Base-by-base conservation (phyloP, 371 early-diverging fungal species). In the Circinella minor region DNA sequence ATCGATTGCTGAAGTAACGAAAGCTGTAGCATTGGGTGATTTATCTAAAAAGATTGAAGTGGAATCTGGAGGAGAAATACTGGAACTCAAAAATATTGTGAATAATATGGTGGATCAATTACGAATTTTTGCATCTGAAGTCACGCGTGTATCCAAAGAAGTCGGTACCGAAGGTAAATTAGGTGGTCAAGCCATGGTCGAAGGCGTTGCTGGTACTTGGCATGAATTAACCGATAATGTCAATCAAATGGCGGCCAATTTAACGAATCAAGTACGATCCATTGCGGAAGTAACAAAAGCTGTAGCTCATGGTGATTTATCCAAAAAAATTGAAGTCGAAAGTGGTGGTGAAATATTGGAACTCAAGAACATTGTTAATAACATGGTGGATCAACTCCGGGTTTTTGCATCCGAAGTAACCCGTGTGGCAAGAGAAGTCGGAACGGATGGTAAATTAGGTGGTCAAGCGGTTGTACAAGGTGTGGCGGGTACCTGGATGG, bases 351-450 rank as follows among this genome's bases (percentile, higher is more conserved):
- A 90, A 74, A 89, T 89, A 84, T 86, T 87, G 55, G 65, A 65
- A 51, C 81, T 89, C 61, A 88, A 89, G 72, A 85, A 87, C 55
- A 88, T 87, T 70, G 89, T 90, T 48, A 89, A 90, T 71, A 83
- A 89, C 65, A 90, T 90, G 88, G 70, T 89, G 15, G 78, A 78
- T 48, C 81, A 82, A 34, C 75, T 90, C 59, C 80, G 89, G 6
- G 85, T 86, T 62, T 87, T 86, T 76, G 78, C 82, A 4, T 69
- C 76, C 0, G 89, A 87, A 71, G 87, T 87, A 3, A 83, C 81
- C 36, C 74, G 85, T 13, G 85, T 85, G 80, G 88, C 67, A 76
- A 81, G 68, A 84, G 85, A 77, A 86, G 88, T 75, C 78, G 82
- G 48, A 80, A 82, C 38, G 85, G 89, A 27, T 79, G 89, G 70